Base-by-base conservation (phyloP, 2,329 filamentous ascomycete genomes). In the Byssothecium circinans region DNA sequence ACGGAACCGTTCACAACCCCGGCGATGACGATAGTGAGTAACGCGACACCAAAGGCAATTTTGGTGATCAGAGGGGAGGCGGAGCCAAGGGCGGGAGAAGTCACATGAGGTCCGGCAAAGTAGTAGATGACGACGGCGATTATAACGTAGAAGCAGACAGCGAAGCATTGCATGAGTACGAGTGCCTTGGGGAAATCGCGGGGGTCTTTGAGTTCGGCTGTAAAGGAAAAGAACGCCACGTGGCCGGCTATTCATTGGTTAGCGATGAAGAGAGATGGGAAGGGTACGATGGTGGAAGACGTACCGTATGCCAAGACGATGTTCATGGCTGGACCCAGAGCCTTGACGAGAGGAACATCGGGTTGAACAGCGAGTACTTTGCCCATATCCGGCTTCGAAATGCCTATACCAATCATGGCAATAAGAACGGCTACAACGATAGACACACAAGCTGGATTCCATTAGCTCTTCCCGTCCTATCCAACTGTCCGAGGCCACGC, bases 1-100 rank as follows among this genome's bases (percentile, higher is more conserved):
- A 88, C 81, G 49, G 85, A 81, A 11, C 81, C 84, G 62, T 87
- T 85, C 53, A 89, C 85, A 6, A 88, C 84, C 43, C 86, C 86
- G 0, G 85, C 83, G 41, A 89, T 81, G 39, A 89, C 74, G 48
- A 89, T 88, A 2, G 86, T 88, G 12, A 85, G 85, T 2, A 86
- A 75, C 0, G 86, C 86, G 49, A 89, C 74, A 19, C 83, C 85
- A 70, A 83, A 89, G 11, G 85, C 84, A 10, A 86, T 72, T 61
- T 87, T 87, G 18, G 80, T 76, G 38, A 88, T 70, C 0, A 78
- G 60, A 1, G 65, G 65, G 3, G 78, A 76, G 7, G 85, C 81
- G 0, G 84, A 86, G 7, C 83, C 81, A 1, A 90, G 76, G 0
- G 87, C 86, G 0, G 87, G 87, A 1, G 82, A 84, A 1, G 78